Evolutionary conservation across 2,329 filamentous ascomycete genomes (phyloP).

Genomic region (Capronia americana): DNA sequence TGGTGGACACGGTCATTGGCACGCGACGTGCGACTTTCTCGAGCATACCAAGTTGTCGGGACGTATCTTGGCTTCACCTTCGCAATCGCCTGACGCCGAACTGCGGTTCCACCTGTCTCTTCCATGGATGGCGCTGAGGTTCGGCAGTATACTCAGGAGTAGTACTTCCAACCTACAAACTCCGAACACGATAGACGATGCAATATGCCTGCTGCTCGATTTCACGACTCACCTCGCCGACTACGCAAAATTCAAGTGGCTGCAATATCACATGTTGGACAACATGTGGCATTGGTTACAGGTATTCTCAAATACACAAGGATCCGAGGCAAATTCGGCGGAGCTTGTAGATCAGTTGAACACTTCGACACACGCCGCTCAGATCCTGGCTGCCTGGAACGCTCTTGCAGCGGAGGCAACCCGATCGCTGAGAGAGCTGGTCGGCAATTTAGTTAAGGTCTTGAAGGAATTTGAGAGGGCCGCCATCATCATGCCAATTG

Average conservation of each 20-base stretch:
- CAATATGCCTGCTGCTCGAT: neutral
- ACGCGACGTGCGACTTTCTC: neutral
- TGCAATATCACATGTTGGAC: neutral
- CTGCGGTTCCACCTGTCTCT: neutral
- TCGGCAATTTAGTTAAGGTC: neutral
- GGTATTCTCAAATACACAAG: neutral
- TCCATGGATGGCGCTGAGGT: neutral
- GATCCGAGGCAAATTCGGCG: neutral
- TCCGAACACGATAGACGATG: neutral
- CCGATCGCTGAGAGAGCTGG: neutral
- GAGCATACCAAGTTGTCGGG: neutral
- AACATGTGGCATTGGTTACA: constrained; percentile 1
- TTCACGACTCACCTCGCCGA: neutral
- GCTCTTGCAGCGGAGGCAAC: neutral
- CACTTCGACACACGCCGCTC: neutral
- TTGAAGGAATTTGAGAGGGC: constrained; percentile 8
- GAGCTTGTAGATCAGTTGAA: neutral
- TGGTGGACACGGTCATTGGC: constrained; percentile 1
- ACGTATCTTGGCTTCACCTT: neutral
- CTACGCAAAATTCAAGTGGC: neutral
- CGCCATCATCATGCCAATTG: constrained; percentile 2
- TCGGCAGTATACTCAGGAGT: neutral
- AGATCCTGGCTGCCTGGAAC: neutral
- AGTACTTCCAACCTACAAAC: neutral
- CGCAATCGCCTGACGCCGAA: neutral